Evolutionary conservation across 805 yeast species (phyloP).

Genomic region (Myxozyma sirexii): DNA sequence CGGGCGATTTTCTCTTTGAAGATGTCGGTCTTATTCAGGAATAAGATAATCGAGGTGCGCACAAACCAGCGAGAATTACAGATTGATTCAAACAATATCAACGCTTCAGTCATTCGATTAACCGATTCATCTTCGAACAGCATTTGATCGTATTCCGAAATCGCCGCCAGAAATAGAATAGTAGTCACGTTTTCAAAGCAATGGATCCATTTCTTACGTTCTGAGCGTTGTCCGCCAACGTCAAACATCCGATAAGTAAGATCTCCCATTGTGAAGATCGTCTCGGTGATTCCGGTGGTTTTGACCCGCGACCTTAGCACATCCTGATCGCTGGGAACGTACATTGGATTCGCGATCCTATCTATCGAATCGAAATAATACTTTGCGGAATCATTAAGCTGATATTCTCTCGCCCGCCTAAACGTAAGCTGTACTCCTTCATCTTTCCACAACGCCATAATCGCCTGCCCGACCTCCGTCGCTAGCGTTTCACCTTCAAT

Average conservation of each 20-base stretch:
- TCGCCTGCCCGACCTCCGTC: constrained; percentile 69
- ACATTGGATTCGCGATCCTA: constrained; percentile 64
- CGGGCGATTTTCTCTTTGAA: constrained; percentile 66
- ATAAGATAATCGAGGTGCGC: constrained; percentile 84
- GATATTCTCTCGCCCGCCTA: constrained; percentile 71
- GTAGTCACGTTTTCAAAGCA: constrained; percentile 90
- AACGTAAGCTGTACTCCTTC: constrained; percentile 51
- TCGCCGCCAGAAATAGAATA: constrained; percentile 83
- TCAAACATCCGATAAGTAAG: constrained; percentile 77
- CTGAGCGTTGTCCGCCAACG: constrained; percentile 96
- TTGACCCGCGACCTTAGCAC: constrained; percentile 88
- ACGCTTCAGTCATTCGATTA: constrained; percentile 88
- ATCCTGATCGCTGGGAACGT: constrained; percentile 77
- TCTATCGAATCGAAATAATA: constrained; percentile 77
- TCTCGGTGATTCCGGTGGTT: constrained; percentile 94
- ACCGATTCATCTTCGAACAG: constrained; percentile 87
- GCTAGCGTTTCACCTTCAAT: constrained; percentile 40
- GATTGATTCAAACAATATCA: constrained; percentile 77
- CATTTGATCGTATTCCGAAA: constrained; percentile 89
- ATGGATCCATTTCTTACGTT: constrained; percentile 91
- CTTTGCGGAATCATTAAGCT: constrained; percentile 78
- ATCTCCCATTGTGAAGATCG: constrained; percentile 68
- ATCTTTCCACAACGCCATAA: constrained; percentile 64
- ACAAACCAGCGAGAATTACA: constrained; percentile 85
- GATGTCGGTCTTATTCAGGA: constrained; percentile 84